Percentiles rank a stretch among this genome's conserved stretches.
Conservation (phyloP, 83 land plant genomes). For the Picea mariana region DNA sequence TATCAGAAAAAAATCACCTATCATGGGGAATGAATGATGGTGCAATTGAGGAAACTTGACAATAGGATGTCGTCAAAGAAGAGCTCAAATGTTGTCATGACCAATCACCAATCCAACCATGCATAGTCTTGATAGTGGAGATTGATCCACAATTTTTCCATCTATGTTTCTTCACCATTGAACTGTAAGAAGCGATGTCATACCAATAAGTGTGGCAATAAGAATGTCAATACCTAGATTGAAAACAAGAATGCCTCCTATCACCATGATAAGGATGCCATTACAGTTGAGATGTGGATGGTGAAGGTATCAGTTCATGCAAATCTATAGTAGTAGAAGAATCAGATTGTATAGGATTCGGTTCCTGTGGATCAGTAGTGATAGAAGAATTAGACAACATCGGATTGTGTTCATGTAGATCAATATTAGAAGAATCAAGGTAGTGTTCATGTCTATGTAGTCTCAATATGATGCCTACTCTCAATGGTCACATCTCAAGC, state of each 20-base stretch:
- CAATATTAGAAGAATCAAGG: too few species aligned
- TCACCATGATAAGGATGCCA: not conserved
- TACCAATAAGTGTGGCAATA: not conserved
- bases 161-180: not conserved
- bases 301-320: not conserved
- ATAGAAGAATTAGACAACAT: too few species aligned
- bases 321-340: not conserved
- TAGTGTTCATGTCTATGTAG: too few species aligned
- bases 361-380: not conserved
- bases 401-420: too few species aligned
- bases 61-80: too few species aligned
- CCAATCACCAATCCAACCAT: too few species aligned
- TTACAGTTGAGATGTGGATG: not conserved
- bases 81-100: too few species aligned
- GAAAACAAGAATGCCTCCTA: not conserved
- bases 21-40: too few species aligned
- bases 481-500: too few species aligned
- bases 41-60: too few species aligned
- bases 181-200: not conserved
- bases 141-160: not conserved
- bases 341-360: not conserved
- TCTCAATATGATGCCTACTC: too few species aligned
- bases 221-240: not conserved
- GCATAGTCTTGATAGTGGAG: not conserved
- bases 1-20: too few species aligned